A percentile compares a stretch with the other conserved stretches of the same genome.
These are phyloP conservation scores for Zea luxurians DNA, from an alignment of 176 grass and related monocot species.

Conservation along the genomic window DNA sequence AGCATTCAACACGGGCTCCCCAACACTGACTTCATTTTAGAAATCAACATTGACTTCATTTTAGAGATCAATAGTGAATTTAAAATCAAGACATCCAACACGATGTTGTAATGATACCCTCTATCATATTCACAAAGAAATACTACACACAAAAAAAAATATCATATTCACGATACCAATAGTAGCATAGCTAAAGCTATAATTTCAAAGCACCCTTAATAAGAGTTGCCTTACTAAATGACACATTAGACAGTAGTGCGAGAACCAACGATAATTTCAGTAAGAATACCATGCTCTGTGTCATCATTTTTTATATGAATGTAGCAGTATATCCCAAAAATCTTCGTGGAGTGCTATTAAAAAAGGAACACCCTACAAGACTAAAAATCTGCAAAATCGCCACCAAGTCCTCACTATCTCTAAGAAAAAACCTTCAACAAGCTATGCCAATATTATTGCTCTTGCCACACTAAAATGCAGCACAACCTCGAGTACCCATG, in stretches of 20 bases:
- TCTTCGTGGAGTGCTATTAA: neutral
- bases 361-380: neutral
- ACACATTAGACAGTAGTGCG: neutral
- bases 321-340: neutral
- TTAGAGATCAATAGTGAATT: no score
- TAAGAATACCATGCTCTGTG: no score
- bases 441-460: neutral
- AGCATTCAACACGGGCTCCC: no score
- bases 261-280: neutral
- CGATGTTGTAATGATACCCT: constrained; percentile 75
- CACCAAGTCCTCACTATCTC: neutral
- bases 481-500: neutral
- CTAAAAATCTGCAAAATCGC: neutral
- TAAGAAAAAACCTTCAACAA: neutral
- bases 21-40: no score
- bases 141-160: constrained; percentile 38
- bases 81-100: no score
- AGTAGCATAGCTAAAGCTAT: neutral
- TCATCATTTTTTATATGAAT: no score
- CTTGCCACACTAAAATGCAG: neutral
- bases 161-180: neutral
- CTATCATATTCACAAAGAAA: constrained; percentile 94
- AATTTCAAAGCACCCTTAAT: neutral
- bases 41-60: no score
- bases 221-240: neutral